Evolutionary conservation across 148 eudicot genomes (phyloP).

Genomic region (Amaranthus palmeri): DNA sequence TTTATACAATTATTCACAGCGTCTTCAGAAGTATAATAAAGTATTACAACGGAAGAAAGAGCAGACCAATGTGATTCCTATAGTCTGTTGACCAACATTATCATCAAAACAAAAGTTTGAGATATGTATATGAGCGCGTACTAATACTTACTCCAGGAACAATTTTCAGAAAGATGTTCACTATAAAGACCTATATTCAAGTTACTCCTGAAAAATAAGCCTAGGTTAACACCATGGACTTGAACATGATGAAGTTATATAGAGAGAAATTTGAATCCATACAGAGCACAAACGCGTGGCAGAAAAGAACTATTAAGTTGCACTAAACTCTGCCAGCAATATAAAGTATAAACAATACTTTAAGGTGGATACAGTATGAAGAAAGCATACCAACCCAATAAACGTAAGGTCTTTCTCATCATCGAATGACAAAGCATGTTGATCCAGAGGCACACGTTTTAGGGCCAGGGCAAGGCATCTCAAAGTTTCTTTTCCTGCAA

Average conservation of each 20-base stretch:
- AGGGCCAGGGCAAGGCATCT: slow-evolving; percentile 92
- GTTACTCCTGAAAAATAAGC: too few species aligned
- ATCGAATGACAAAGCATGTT: slow-evolving; percentile 58
- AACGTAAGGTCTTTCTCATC: slow-evolving; percentile 96
- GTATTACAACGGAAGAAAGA: too few species aligned
- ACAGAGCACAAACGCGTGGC: background rate
- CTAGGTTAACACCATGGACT: background rate
- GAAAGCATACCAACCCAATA: slow-evolving; percentile 99
- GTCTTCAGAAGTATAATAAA: too few species aligned
- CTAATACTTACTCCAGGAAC: too few species aligned
- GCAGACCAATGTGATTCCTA: too few species aligned
- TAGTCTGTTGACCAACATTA: too few species aligned
- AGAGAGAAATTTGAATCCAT: background rate
- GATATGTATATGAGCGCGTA: too few species aligned
- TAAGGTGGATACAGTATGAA: slow-evolving; percentile 18
- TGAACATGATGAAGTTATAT: background rate
- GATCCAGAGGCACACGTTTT: slow-evolving; percentile 74
- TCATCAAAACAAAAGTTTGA: too few species aligned
- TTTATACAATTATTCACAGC: too few species aligned
- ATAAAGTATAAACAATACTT: slow-evolving; percentile 1
- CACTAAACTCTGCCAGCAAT: background rate
- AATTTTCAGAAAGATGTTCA: too few species aligned
- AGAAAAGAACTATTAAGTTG: slow-evolving; percentile 6
- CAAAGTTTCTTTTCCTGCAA: slow-evolving; percentile 96
- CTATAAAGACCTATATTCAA: too few species aligned